Evolutionary conservation across 1,139 yeast species (phyloP), one percentile per base, ranked within the genome.

Genomic region (Hyphopichia wangnamkhiaoensis): DNA sequence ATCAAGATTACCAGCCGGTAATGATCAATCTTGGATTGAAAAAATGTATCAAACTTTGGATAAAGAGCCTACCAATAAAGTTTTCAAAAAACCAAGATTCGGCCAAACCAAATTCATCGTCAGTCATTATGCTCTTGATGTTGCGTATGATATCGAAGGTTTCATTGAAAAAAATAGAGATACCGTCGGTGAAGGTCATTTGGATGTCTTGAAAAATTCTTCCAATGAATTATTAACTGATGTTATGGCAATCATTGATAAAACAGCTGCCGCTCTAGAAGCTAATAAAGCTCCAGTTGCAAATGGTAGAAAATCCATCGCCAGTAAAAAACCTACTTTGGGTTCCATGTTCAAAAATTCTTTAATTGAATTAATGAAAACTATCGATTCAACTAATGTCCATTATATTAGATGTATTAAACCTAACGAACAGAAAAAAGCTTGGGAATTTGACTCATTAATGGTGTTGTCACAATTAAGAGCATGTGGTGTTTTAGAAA

Each of bases 401-500:
- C 98, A 93, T 63, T 93, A 93, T 58, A 93, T 93, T 57, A 85
- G 98, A 61, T 93, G 98, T 74, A 93, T 93, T 61, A 93, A 93
- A 62, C 98, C 98, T 8, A 93, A 93, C 61, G 96, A 93, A 53
- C 83, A 81, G 44, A 93, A 93, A 65, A 83, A 80, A 43, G 96
- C 98, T 3, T 93, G 98, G 98, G 85, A 83, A 59, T 93, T 93
- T 65, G 96, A 90, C 57, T 90, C 96, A 24, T 76, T 91, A 39
- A 90, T 93, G 97, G 98, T 93, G 34, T 74, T 93, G 47, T 84
- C 95, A 6, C 98, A 93, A 64, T 76, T 93, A 49, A 81, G 98
- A 58, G 98, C 98, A 13, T 93, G 98, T 74, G 98, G 98, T 82
- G 98, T 93, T 37, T 74, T 93, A 52, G 98, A 94, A 64, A 93